These are phyloP conservation scores for Aspergillus clavatus DNA, from an alignment of 2,329 filamentous ascomycete species.

Conservation along the genomic window DNA sequence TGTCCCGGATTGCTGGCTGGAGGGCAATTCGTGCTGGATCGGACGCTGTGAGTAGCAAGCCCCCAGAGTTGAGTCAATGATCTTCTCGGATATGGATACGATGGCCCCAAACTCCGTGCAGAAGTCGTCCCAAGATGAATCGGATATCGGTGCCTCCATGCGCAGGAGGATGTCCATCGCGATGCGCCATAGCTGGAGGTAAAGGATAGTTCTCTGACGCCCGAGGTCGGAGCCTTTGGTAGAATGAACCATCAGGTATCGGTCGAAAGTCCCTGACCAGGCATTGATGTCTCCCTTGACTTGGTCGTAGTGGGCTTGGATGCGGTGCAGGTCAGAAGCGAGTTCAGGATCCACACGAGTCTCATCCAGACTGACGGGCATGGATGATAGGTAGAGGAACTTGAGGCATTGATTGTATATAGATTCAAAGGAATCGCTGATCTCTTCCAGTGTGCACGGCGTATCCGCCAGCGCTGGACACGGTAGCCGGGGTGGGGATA, in stretches of 20 bases:
- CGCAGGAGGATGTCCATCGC: conserved; percentile 9
- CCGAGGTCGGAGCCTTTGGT: background rate
- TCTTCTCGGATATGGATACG: conserved; percentile 7
- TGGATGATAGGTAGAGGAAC: conserved; percentile 5
- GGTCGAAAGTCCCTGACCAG: conserved; percentile 11
- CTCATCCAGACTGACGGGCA: background rate
- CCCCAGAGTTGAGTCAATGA: conserved; percentile 4
- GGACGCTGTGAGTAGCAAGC: background rate
- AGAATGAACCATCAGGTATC: conserved; percentile 7
- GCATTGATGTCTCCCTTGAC: conserved; percentile 6
- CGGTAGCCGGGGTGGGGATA: conserved; percentile 1
- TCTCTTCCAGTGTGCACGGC: conserved; percentile 8
- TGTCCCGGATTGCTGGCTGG: background rate
- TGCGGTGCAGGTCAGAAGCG: conserved; percentile 3
- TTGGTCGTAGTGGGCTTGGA: conserved; percentile 5
- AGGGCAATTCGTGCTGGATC: too few relatives aligned
- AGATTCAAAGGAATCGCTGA: conserved; percentile 9
- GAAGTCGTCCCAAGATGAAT: conserved; percentile 11
- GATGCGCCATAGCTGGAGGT: conserved; percentile 12
- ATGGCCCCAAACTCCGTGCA: conserved; percentile 6
- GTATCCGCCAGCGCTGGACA: background rate
- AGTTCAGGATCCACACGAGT: too few relatives aligned
- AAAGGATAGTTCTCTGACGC: background rate
- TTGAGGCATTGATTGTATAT: conserved; percentile 14
- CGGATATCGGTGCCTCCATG: conserved; percentile 6